Base-by-base conservation (phyloP, 257 asterid genomes). In the Lycium barbarum region DNA sequence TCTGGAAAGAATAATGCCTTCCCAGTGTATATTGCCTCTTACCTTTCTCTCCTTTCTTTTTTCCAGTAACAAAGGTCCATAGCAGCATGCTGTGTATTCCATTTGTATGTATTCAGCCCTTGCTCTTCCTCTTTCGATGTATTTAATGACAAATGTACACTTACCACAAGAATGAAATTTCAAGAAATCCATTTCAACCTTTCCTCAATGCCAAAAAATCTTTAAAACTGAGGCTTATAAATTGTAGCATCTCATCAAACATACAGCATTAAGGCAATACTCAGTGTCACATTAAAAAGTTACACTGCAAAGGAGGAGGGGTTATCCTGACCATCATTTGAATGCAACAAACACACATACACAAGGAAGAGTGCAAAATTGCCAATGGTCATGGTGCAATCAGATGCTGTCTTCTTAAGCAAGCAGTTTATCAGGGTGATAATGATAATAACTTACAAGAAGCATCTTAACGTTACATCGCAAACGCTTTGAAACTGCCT, bases 1-100 rank as follows among this genome's bases (percentile, higher is more conserved):
- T 95, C 51, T 95, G 98, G 98, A 89, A 88, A 71, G 94, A 93
- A 22, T 91, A 84, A 87, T 45, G 54, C 2, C 14, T 33, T 18
- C 26, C 45, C 15, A 49, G n/a, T 49, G 14, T 76, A 76, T 76
- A 76, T 76, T 76, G 82, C 40, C 63, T 22, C 47, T 26, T 76
- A 76, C 45, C 40, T 51, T 63, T 73, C 20, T 73, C 38, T 22
- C 20, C 6, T 74, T 49, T 22, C 62, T 74, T 49, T 76, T 6
- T 43, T 18, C 9, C 18, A 43, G 35, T 17, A 2, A 17, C 7
- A 22, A 76, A 14, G 81, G 62, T 49, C 62, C 38, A 73, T 72
- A 35, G 17, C 49, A 35, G 22, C 76, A 67, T 67, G 13, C 47
- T 36, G 3, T n/a, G 80, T 43, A 72, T 72, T 43, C 79, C 54